phyloP scores from a whole-genome alignment of 805 yeast genomes.

The Myxozyma mucilagina region DNA sequence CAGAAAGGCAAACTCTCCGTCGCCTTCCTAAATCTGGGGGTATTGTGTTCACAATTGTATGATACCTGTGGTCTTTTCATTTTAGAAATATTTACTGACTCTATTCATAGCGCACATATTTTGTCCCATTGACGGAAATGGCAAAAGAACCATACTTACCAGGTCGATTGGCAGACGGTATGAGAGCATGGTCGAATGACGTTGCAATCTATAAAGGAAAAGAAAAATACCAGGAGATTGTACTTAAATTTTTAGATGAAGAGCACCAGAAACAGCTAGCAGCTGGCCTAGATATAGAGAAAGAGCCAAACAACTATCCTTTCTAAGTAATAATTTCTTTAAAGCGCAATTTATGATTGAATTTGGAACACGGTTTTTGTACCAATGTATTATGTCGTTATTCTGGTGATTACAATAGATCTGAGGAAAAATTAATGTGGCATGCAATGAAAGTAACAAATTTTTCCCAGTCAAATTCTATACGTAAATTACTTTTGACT shows the following conservation, averaged over 20 bases:
- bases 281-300: conserved; percentile 15
- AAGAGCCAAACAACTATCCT: conserved; percentile 26
- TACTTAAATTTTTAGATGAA: conserved; percentile 27
- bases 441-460: too few relatives aligned
- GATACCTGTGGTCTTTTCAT: neutral
- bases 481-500: neutral
- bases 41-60: conserved; percentile 53
- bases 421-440: too few relatives aligned
- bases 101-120: conserved; percentile 51
- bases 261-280: conserved; percentile 29
- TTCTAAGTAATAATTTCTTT: conserved; percentile 8
- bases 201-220: conserved; percentile 63
- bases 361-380: too few relatives aligned
- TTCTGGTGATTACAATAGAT: too few relatives aligned
- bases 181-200: conserved; percentile 59
- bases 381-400: too few relatives aligned
- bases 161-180: conserved; percentile 58
- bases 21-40: conserved; percentile 62
- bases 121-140: conserved; percentile 54
- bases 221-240: conserved; percentile 24
- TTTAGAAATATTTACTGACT: neutral
- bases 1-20: conserved; percentile 65
- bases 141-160: conserved; percentile 64
- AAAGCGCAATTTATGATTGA: too few relatives aligned
- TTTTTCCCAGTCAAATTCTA: neutral